phyloP scores from a whole-genome alignment of 768 basidiomycete genomes.

The Scleroderma citrinum region DNA sequence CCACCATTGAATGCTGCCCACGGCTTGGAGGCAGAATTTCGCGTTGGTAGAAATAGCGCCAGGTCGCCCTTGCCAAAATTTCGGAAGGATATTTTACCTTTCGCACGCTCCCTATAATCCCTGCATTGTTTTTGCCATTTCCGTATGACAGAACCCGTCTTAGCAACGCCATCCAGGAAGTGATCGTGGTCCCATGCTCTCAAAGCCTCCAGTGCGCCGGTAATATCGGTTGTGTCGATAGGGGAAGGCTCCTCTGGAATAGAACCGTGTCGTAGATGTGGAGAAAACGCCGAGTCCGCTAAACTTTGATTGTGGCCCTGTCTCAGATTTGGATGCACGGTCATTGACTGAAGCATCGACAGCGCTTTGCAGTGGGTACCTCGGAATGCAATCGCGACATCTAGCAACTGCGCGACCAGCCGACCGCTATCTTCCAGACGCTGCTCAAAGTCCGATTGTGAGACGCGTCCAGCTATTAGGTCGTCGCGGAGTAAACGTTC shows the following conservation, averaged over 20 bases:
- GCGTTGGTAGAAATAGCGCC: constrained; percentile 91
- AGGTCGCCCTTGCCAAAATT: constrained; percentile 95
- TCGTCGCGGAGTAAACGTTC: no score
- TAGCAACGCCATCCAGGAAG: constrained; percentile 77
- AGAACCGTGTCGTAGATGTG: constrained; percentile 45
- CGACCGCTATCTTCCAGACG: constrained; percentile 59
- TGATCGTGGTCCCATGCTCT: constrained; percentile 77
- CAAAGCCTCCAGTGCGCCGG: constrained; percentile 62
- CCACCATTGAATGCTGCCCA: constrained; percentile 99
- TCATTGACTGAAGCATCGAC: constrained; percentile 52
- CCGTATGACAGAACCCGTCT: constrained; percentile 77
- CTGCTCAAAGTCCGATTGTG: constrained; percentile 59
- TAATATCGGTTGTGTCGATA: constrained; percentile 71
- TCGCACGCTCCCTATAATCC: constrained; percentile 91
- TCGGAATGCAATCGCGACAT: constrained; percentile 73
- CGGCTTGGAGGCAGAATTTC: constrained; percentile 87
- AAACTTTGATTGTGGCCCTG: constrained; percentile 35
- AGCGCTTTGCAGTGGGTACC: constrained; percentile 72
- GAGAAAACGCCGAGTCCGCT: constrained; percentile 45
- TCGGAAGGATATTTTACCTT: constrained; percentile 93
- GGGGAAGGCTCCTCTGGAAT: constrained; percentile 60
- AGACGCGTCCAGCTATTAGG: no score
- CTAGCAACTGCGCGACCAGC: constrained; percentile 75
- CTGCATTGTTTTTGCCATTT: constrained; percentile 99
- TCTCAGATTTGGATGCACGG: constrained; percentile 38